These are phyloP conservation scores for Alternaria atra DNA, from an alignment of 2,329 filamentous ascomycete species.

Conservation along the genomic window DNA sequence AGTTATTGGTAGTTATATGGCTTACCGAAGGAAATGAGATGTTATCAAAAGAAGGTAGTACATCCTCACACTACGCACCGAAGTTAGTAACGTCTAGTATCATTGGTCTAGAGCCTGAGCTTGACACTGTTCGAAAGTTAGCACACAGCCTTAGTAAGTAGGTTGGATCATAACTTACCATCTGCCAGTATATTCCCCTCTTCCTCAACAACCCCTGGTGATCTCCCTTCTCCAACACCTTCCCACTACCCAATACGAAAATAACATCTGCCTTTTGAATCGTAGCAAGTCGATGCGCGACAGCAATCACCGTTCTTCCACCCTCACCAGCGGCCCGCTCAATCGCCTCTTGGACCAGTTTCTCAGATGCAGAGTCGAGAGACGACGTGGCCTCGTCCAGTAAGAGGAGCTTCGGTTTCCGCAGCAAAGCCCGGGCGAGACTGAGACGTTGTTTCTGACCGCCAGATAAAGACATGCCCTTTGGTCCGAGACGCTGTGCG, in stretches of 20 bases:
- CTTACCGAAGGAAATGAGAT: background rate
- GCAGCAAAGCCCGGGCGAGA: slow-evolving; percentile 46
- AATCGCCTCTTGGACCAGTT: slow-evolving; percentile 47
- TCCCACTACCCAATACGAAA: slow-evolving; percentile 47
- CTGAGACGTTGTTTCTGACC: slow-evolving; percentile 50
- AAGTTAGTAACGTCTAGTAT: background rate
- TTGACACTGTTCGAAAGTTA: slow-evolving; percentile 40
- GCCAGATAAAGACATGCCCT: slow-evolving; percentile 46
- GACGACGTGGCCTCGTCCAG: slow-evolving; percentile 49
- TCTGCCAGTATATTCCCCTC: slow-evolving; percentile 48
- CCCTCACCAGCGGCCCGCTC: slow-evolving; percentile 42
- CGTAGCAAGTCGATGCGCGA: slow-evolving; percentile 51
- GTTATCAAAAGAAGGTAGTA: background rate
- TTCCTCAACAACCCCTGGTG: slow-evolving; percentile 42
- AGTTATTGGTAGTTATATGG: background rate
- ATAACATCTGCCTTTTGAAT: slow-evolving; percentile 52
- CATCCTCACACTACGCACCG: background rate
- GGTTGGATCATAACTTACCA: slow-evolving; percentile 31
- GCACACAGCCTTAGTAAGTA: background rate
- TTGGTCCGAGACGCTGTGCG: slow-evolving; percentile 46
- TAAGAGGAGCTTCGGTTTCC: slow-evolving; percentile 42
- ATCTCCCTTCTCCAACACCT: slow-evolving; percentile 45
- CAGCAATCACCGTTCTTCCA: slow-evolving; percentile 43
- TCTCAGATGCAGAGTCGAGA: slow-evolving; percentile 48
- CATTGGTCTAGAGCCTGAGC: slow-evolving; percentile 50